phyloP scores from a whole-genome alignment of 2,329 filamentous ascomycete species.

The Nemania sp. region DNA sequence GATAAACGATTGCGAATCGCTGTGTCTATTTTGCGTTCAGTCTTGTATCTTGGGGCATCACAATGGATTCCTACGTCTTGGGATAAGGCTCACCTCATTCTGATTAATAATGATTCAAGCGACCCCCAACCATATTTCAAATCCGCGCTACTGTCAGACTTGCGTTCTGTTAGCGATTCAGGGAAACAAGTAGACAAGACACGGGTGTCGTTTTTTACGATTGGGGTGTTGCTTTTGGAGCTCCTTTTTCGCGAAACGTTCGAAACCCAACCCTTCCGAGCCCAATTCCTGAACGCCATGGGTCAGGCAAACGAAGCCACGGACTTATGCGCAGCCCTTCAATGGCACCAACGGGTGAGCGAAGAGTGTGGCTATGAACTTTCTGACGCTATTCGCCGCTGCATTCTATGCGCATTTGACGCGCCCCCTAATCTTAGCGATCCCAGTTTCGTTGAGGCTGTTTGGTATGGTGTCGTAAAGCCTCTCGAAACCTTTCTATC shows the following conservation, averaged over 20 bases:
- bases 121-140: not conserved
- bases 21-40: not conserved
- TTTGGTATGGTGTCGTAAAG: not conserved
- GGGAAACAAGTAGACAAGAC: no score
- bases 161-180: no score
- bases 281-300: not conserved
- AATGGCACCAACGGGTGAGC: not conserved
- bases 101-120: not conserved
- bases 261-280: not conserved
- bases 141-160: not conserved
- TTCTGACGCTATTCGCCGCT: not conserved
- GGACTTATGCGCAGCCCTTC: constrained; percentile 1
- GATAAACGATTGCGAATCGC: not conserved
- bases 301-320: not conserved
- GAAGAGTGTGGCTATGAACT: constrained; percentile 4
- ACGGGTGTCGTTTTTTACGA: not conserved
- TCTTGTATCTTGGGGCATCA: not conserved
- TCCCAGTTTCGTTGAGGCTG: not conserved
- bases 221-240: not conserved
- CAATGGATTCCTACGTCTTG: not conserved
- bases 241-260: not conserved
- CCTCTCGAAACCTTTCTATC: not conserved
- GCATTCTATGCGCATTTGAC: not conserved
- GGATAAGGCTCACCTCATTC: not conserved
- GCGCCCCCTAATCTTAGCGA: not conserved